Evolutionary conservation across 2,329 filamentous ascomycete species (phyloP).

Genomic region (Epichloe amarillans): DNA sequence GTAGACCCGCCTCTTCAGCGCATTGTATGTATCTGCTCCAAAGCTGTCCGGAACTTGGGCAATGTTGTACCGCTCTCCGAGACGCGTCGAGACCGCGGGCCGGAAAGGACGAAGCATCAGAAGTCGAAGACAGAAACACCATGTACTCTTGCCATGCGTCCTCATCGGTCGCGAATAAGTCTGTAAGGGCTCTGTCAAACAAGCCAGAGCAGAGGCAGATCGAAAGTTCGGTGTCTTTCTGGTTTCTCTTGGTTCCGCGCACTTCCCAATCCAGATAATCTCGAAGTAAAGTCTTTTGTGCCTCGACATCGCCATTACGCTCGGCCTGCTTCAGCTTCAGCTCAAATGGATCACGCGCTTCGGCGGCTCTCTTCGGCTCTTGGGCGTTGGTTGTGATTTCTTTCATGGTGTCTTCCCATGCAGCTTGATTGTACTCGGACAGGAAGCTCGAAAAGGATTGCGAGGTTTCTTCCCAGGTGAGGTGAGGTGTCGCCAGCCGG

Average conservation of each 20-base stretch:
- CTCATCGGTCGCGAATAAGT: slow-evolving; percentile 59
- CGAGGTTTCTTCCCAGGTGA: slow-evolving; percentile 61
- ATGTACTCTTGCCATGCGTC: slow-evolving; percentile 73
- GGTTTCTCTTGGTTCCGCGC: slow-evolving; percentile 39
- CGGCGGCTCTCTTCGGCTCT: slow-evolving; percentile 48
- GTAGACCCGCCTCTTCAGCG: slow-evolving; percentile 63
- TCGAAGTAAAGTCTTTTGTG: slow-evolving; percentile 36
- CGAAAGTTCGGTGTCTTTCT: slow-evolving; percentile 29
- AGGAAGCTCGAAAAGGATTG: slow-evolving; percentile 64
- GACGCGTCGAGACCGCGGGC: slow-evolving; percentile 51
- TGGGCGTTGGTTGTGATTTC: slow-evolving; percentile 49
- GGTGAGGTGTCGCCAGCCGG: slow-evolving; percentile 59
- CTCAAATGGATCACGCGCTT: slow-evolving; percentile 54
- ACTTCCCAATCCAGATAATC: slow-evolving; percentile 84
- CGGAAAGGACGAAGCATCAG: slow-evolving; percentile 23
- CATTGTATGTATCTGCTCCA: slow-evolving; percentile 85
- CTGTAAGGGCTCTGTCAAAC: slow-evolving; percentile 62
- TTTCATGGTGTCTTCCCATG: slow-evolving; percentile 65
- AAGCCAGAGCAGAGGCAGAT: slow-evolving; percentile 48
- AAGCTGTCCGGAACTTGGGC: slow-evolving; percentile 79
- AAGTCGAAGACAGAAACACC: slow-evolving; percentile 51
- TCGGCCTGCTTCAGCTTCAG: slow-evolving; percentile 47
- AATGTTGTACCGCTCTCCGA: slow-evolving; percentile 74
- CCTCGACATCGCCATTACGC: slow-evolving; percentile 40
- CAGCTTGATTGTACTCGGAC: slow-evolving; percentile 53